Evolutionary conservation across 129 eudicot species (phyloP), one percentile per base, ranked within the genome.

Genomic region (Erigeron canadensis): DNA sequence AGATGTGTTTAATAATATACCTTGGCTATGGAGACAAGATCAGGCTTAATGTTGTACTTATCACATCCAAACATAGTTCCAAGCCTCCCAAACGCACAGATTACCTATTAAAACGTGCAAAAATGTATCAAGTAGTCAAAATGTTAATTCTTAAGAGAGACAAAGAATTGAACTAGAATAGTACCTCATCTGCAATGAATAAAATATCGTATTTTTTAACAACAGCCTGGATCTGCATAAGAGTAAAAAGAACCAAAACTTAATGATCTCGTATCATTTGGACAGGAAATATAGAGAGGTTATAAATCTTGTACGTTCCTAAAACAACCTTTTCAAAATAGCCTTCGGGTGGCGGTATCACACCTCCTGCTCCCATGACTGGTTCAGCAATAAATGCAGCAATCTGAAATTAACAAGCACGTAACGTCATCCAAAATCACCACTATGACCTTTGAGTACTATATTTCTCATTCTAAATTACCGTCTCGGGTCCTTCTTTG

Each of bases 351-450:
- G 98, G 98, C 42, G 86, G 95, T 58, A 93, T 87, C 67, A 93
- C 98, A 21, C 98, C 98, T 78, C 98, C 98, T n/a, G 98, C 98
- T 58, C 96, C 98, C 89, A 93, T 89, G 40, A 93, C 95, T 58
- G 98, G 98, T 70, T 92, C 96, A 9, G 98, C 98, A 78, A 92
- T 92, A 69, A 92, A 92, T n/a, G 98, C 98, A 72, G 96, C 96
- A 81, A 92, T 81, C 98, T 92, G 89, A 68, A 79, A 84, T 63
- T 16, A 65, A 64, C 69, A 68, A 63, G 9, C 37, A 63, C 18
- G 74, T 41, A 57, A 45, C 38, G 64, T 59, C 61, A 67, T 77
- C 15, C 53, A 40, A 63, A 63, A n/a, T 8, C 59, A 64, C 37
- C 54, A 70, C 44, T 41, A 58, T 18, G 34, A 77, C 53, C 22